Evolutionary conservation across 2,329 filamentous ascomycete species (phyloP).

Genomic region (Exophiala dermatitidis): DNA sequence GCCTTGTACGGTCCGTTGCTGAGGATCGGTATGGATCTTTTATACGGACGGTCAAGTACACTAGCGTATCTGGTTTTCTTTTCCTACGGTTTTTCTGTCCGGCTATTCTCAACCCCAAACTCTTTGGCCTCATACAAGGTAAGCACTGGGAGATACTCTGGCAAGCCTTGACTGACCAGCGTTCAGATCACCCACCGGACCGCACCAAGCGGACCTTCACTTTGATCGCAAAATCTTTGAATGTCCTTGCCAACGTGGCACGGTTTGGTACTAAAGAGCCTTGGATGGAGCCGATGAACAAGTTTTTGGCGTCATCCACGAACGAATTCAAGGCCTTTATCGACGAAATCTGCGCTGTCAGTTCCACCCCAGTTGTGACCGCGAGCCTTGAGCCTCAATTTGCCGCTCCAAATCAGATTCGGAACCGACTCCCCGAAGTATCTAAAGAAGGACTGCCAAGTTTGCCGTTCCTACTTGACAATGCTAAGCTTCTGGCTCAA

Average conservation of each 20-base stretch:
- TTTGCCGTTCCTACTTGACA: constrained; percentile 85
- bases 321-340: constrained; percentile 79
- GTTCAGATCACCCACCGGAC: constrained; percentile 67
- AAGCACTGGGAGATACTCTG: constrained; percentile 22
- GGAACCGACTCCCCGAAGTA: constrained; percentile 69
- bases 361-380: constrained; percentile 59
- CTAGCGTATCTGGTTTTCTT: constrained; percentile 87
- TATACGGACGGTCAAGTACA: constrained; percentile 80
- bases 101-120: constrained; percentile 88
- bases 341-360: constrained; percentile 76
- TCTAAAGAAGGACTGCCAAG: constrained; percentile 89
- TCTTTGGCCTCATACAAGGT: constrained; percentile 78
- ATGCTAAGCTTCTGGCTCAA: constrained; percentile 74
- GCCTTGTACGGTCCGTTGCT: constrained; percentile 84
- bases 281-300: constrained; percentile 99
- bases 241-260: constrained; percentile 83
- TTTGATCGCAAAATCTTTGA: constrained; percentile 83
- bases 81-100: constrained; percentile 95
- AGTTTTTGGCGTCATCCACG: constrained; percentile 68
- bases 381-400: constrained; percentile 57
- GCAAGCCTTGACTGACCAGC: constrained; percentile 23
- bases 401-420: constrained; percentile 84
- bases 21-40: constrained; percentile 94
- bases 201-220: constrained; percentile 82
- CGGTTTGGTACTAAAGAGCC: constrained; percentile 89